Base-by-base conservation (phyloP, 192 early-diverging fungal species). In the Coemansia aciculifera region DNA sequence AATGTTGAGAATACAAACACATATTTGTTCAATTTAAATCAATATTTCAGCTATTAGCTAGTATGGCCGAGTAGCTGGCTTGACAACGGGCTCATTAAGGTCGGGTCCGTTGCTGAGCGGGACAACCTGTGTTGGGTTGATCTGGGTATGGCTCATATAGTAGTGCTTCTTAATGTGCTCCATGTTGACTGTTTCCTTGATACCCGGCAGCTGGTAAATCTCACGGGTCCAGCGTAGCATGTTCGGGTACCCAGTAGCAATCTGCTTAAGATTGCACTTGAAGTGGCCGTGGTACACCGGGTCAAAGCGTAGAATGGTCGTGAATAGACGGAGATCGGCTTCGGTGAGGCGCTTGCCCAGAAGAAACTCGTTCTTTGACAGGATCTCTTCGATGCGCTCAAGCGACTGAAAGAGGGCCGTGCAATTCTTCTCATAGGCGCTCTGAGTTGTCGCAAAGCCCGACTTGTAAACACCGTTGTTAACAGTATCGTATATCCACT, bases 391-490 rank as follows among this genome's bases (percentile, higher is more conserved):
- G n/a, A 99, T 83, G 5, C 89, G 67, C 68, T 94, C 93, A 59
- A 98, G 85, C 10, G 88, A 89, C 21, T 86, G 64, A 69, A 97
- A 97, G 61, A 99, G 72, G 27, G 81, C 79, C 51, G 72, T 67
- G 62, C 88, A 88, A 85, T 93, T 82, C 5, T 85, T 85, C 67
- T 94, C 91, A 69, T 98, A 98, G 4, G 91, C 92, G 0, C 75
- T 83, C 83, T 98, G 96, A 0, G 87, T 83, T 9, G 93, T 90
- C 0, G 96, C 96, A 74, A 98, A 97, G 0, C 97, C 97, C 46
- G 86, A 75, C 73, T 96, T 95, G 85, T 96, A 96, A 5, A 97
- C 95, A 24, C 97, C 97, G 69, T 98, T 98, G 81, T 99, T 99
- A 69, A 99, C 87, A 0, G 87, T 87, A 72, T 96, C 90, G 73